Evolutionary conservation across 345 rosid genomes (phyloP), one percentile per base, ranked within the genome.

Genomic region (Populus euphratica): DNA sequence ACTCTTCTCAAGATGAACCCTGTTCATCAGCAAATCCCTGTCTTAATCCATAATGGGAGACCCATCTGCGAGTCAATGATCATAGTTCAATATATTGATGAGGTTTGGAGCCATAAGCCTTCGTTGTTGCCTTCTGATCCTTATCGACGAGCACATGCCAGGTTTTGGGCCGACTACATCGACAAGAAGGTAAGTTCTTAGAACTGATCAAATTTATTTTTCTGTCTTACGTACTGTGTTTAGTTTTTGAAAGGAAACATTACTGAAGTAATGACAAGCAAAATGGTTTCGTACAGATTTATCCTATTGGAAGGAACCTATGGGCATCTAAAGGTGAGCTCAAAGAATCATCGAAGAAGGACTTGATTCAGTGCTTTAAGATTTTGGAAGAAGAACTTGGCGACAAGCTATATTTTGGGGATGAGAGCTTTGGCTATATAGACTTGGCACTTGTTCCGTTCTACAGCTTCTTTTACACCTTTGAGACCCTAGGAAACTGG

Each of bases 141-240:
- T 21, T 68, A 67, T 21, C 61, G 41, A 43, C 36, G 69, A 41
- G 50, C 81, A n/a, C 77, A 73, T 12, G 77, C 81, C 23, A 68
- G 77, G 68, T 68, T 79, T 44, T 79, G 81, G 77, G 77, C 77
- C n/a, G 81, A 79, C 68, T 68, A 50, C 6, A 41, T 73, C 25
- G 73, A 66, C 52, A 78, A 50, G 21, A 72, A 36, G 72, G 77
- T 67, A 13, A 59, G 63, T 23, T 59, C 25, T 1, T 23, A 3
- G 29, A 2, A 11, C 63, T 9, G 14, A 59, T 47, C 5, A 3
- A 47, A 14, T 0, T 10, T 59, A 4, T 56, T 59, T n/a, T 23
- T 50, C 63, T 56, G 23, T 56, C 63, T 56, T 14, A 31, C 33
- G 29, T 27, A 27, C 29, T 31, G 3, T 31, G 33, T 31, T 31